These are phyloP conservation scores for Dendrobium chrysotoxum DNA, from an alignment of 106 monocot genomes.

Conservation along the genomic window DNA sequence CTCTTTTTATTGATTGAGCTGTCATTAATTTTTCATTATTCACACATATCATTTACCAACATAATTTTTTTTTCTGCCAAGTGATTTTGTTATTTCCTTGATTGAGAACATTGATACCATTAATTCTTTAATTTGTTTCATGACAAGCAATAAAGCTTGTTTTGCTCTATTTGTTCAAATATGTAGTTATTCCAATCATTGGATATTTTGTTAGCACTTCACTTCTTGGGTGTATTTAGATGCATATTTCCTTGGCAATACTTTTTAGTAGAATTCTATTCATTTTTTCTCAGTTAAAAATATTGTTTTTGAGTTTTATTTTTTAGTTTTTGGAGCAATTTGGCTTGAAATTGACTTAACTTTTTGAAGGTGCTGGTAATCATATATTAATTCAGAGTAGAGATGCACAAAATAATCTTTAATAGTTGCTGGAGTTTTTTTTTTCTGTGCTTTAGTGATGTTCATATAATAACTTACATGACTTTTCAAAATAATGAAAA, in stretches of 20 bases:
- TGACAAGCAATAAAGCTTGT: background rate
- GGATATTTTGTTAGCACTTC: background rate
- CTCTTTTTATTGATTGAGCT: background rate
- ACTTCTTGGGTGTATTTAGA: background rate
- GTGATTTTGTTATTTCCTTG: background rate
- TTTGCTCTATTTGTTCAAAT: background rate
- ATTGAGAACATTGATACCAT: background rate
- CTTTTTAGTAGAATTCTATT: background rate
- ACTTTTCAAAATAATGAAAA: too few species aligned
- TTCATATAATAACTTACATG: too few species aligned
- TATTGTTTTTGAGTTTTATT: background rate
- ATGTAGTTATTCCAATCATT: background rate
- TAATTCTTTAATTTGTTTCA: background rate
- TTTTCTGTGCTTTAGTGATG: too few species aligned
- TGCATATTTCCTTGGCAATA: background rate
- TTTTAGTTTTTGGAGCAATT: too few species aligned
- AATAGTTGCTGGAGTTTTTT: too few species aligned
- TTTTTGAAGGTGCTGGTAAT: too few species aligned
- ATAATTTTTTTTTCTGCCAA: background rate
- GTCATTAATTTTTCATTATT: background rate
- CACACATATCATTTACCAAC: background rate
- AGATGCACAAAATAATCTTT: too few species aligned
- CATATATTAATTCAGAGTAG: too few species aligned
- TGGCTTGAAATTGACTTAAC: too few species aligned
- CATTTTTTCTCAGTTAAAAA: background rate